phyloP scores from a whole-genome alignment of 352 stramenopile genomes.

The Globisporangium nunn region DNA sequence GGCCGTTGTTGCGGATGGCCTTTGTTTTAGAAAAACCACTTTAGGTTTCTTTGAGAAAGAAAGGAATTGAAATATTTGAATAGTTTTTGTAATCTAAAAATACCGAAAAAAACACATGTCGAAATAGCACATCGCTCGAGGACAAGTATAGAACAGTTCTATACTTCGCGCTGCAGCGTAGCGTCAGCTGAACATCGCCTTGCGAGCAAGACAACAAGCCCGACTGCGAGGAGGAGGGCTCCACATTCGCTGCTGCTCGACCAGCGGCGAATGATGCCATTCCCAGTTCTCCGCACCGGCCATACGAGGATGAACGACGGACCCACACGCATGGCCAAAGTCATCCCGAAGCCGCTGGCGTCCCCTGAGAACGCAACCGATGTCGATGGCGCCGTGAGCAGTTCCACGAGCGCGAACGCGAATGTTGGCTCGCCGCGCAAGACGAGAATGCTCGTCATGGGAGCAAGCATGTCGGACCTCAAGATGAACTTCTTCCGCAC shows the following conservation, averaged over 20 bases:
- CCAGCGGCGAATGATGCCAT: conserved; percentile 47
- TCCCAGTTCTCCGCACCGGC: conserved; percentile 62
- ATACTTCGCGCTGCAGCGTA: no score
- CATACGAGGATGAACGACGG: conserved; percentile 74
- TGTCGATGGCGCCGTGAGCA: conserved; percentile 24
- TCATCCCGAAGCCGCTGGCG: conserved; percentile 50
- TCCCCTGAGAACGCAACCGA: conserved; percentile 13
- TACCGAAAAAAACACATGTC: no score
- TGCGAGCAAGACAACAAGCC: no score
- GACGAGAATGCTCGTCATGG: conserved; percentile 40
- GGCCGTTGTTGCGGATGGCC: no score
- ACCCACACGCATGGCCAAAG: conserved; percentile 67
- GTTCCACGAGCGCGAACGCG: conserved; percentile 19
- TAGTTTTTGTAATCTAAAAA: no score
- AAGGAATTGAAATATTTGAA: no score
- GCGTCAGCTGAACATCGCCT: no score
- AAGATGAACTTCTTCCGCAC: conserved; percentile 69
- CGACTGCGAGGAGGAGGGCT: no score
- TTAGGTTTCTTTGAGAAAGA: no score
- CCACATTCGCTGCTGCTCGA: background rate
- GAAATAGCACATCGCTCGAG: no score
- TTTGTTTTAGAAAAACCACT: no score
- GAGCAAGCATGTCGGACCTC: conserved; percentile 52
- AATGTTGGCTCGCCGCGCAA: conserved; percentile 22
- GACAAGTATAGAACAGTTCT: no score